Base-by-base conservation (phyloP, 352 stramenopile species). In the Phytophthora fragariae region DNA sequence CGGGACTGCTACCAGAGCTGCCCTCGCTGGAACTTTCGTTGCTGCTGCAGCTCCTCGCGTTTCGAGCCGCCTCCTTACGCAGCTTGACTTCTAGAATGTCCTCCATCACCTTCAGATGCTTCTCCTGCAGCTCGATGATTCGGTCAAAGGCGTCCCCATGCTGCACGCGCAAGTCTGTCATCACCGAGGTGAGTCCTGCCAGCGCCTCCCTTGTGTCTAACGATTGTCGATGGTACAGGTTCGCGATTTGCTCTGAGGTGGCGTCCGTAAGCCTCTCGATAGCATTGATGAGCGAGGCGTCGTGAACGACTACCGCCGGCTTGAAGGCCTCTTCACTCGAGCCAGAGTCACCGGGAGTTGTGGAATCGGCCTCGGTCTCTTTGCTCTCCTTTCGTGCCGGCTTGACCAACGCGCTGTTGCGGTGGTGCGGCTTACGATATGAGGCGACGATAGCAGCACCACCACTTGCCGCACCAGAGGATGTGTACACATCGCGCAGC, bases 51-150 rank as follows among this genome's bases (percentile, higher is more conserved):
- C 9, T 55, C 31, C 47, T 79, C 21, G 60, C n/a, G 33, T 70
- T 69, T 33, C 57, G 41, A 14, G 68, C 58, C 64, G 60, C 68
- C 56, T 82, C 74, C 46, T 76, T 79, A 39, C 80, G 79, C 52
- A 88, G 53, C 57, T 80, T 86, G 47, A 88, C 64, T 46, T 88
- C 74, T 65, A 94, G 31, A 6, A 94, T 85, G 24, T 73, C 72
- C 59, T 92, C 74, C 81, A 88, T 85, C 47, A 89, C 79, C 27
- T 91, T 80, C 3, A 94, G 60, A n/a, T 90, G 78, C 47, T 90
- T 88, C 68, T 92, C 82, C 58, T 92, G 84, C 27, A 94, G 65
- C 72, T 89, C 67, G 33, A 94, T 83, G 14, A 92, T 76, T 11
- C 81, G 75, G 1, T 69, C 70, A 54, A 91, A 79, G 2, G 83